Conservation (phyloP, 2,329 filamentous ascomycete species). For the Dactylonectria macrodidyma region DNA sequence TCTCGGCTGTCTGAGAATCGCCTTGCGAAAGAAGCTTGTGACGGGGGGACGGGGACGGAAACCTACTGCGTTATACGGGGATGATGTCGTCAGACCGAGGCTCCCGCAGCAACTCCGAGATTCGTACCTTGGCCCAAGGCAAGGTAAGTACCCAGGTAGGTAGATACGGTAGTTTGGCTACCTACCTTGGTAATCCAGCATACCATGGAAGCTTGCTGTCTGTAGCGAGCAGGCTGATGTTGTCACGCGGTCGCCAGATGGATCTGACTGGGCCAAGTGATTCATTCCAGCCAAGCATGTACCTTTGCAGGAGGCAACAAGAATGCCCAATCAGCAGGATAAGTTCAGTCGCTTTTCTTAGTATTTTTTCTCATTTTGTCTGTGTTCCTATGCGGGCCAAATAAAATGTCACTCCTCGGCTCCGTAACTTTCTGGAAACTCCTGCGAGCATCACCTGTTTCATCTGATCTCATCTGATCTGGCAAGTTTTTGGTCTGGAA, state of each 20-base stretch:
- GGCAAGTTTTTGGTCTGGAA: not conserved
- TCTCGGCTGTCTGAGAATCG: slow-evolving; percentile 23
- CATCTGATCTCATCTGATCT: slow-evolving; percentile 46
- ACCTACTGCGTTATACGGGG: slow-evolving; percentile 3
- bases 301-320: not conserved
- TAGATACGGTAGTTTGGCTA: no score
- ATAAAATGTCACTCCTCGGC: slow-evolving; percentile 4
- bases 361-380: slow-evolving; percentile 15
- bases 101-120: slow-evolving; percentile 7
- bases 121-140: not conserved
- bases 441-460: slow-evolving; percentile 26
- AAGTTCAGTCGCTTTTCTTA: slow-evolving; percentile 14
- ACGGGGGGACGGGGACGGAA: slow-evolving; percentile 15
- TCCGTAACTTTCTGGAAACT: slow-evolving; percentile 2
- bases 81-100: slow-evolving; percentile 33
- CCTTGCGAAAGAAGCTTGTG: slow-evolving; percentile 25
- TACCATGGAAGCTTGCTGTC: no score
- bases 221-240: not conserved
- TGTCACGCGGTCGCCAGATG: slow-evolving; percentile 26
- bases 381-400: slow-evolving; percentile 7
- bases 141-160: slow-evolving; percentile 17
- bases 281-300: not conserved
- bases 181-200: not conserved
- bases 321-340: not conserved
- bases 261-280: slow-evolving; percentile 30